These are phyloP conservation scores for Eucalyptus tenuipes DNA, from an alignment of 345 rosid species.

Conservation along the genomic window DNA sequence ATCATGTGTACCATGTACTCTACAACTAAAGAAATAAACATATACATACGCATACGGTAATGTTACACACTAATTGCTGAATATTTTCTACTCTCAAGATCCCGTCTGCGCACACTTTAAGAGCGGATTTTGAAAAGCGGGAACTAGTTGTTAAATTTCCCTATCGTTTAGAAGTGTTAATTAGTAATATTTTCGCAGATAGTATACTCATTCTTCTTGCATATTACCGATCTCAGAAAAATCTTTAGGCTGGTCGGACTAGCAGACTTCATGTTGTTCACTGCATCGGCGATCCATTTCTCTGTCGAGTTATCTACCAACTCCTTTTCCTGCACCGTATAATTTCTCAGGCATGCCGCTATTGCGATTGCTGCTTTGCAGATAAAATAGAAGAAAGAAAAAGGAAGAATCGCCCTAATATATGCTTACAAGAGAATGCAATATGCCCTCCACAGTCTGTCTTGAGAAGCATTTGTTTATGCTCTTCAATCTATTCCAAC, in stretches of 20 bases:
- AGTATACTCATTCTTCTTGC: background rate
- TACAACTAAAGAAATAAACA: background rate
- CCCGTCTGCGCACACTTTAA: background rate
- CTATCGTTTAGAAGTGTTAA: background rate
- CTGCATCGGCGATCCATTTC: conserved; percentile 1
- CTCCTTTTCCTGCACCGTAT: background rate
- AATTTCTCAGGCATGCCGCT: background rate
- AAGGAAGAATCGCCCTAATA: background rate
- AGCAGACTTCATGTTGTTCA: background rate
- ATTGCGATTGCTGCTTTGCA: background rate
- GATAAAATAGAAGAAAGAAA: background rate
- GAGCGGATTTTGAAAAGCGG: background rate
- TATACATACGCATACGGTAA: background rate
- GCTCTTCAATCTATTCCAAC: background rate
- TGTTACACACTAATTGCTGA: background rate
- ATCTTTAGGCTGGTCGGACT: conserved; percentile 3
- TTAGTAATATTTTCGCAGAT: background rate
- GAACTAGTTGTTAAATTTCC: background rate
- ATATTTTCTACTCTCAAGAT: background rate
- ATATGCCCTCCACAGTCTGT: background rate
- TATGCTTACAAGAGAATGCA: background rate
- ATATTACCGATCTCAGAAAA: background rate
- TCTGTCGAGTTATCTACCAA: background rate
- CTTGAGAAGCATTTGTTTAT: conserved; percentile 7
- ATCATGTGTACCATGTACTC: background rate